Base-by-base conservation (phyloP, 2,329 filamentous ascomycete genomes). In the Trichoderma sp. region DNA sequence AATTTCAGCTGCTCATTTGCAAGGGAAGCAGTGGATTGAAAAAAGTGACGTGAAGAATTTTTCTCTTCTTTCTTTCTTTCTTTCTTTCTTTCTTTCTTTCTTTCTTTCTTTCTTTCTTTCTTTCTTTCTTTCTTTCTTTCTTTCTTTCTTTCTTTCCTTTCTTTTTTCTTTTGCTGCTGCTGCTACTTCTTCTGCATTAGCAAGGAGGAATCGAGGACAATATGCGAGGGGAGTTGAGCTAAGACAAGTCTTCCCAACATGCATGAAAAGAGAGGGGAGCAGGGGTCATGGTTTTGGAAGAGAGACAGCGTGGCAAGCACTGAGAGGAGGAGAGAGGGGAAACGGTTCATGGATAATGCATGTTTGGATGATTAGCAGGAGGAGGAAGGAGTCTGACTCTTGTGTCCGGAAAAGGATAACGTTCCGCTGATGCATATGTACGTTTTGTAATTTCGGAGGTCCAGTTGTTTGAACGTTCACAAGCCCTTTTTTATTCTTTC, bases 301-400 rank as follows among this genome's bases (percentile, higher is more conserved):
- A 52, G 59, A 32, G 43, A 37, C 59, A 34, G 8, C 43, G 49
- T 37, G 43, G 43, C 59, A 51, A 51, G 59, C 43, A 26, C 7
- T 13, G 32, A 32, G 43, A 51, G 26, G 59, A 61, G 59, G 43
- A 28, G 59, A 49, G 14, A 63, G 43, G 43, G 59, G 21, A 24
- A 37, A 13, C 18, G 5, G 59, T 32, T 52, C 46, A 52, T 63
- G 59, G 59, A 37, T 63, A 52, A 52, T 51, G 59, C 59, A 37
- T 51, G 59, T 30, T 63, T 63, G 59, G 46, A 52, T 52, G 14
- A 52, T 21, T 52, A 14, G 43, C 21, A 52, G 59, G 43, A 52
- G 24, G 14, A 63, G 30, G 30, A 52, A 26, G 7, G 49, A 7
- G 5, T 43, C 11, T 51, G 30, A 18, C 18, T 39, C 46, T 63